Evolutionary conservation across 495 filamentous ascomycete species (phyloP).

Genomic region (Chaetomium tenue): DNA sequence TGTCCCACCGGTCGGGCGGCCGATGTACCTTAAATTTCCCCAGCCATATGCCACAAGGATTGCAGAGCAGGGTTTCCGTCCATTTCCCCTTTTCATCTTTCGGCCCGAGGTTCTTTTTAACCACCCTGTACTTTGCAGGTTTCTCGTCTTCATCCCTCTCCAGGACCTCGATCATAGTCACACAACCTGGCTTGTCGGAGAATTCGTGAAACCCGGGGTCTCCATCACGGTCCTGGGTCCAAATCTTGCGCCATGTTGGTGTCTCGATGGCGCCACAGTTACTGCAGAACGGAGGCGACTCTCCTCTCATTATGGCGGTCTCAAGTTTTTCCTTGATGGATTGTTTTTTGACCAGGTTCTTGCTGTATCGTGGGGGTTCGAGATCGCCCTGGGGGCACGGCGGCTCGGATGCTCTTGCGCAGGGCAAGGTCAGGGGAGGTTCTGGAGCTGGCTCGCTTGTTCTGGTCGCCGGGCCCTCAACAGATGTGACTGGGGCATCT

Average conservation of each 20-base stretch:
- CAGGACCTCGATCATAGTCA: constrained; percentile 64
- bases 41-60: constrained; percentile 95
- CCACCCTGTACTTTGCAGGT: constrained; percentile 61
- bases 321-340: constrained; percentile 64
- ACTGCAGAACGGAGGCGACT: constrained; percentile 79
- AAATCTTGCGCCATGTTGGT: constrained; percentile 90
- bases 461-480: constrained; percentile 9
- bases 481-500: constrained; percentile 9
- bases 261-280: constrained; percentile 96
- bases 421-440: constrained; percentile 21
- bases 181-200: constrained; percentile 62
- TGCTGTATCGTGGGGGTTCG: constrained; percentile 40
- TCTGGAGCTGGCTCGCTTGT: constrained; percentile 30
- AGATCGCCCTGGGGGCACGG: constrained; percentile 33
- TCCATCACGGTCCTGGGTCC: constrained; percentile 64
- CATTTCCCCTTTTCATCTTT: constrained; percentile 62
- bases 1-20: constrained; percentile 79
- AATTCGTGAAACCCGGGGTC: constrained; percentile 61
- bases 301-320: constrained; percentile 63
- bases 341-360: constrained; percentile 57
- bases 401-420: constrained; percentile 29
- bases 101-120: constrained; percentile 69
- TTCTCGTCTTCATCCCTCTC: constrained; percentile 59
- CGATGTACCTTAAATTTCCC: constrained; percentile 81
- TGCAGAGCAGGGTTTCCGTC: constrained; percentile 74